Evolutionary conservation across 768 basidiomycete species (phyloP), one percentile per base, ranked within the genome.

Genomic region (Mycena polygramma): DNA sequence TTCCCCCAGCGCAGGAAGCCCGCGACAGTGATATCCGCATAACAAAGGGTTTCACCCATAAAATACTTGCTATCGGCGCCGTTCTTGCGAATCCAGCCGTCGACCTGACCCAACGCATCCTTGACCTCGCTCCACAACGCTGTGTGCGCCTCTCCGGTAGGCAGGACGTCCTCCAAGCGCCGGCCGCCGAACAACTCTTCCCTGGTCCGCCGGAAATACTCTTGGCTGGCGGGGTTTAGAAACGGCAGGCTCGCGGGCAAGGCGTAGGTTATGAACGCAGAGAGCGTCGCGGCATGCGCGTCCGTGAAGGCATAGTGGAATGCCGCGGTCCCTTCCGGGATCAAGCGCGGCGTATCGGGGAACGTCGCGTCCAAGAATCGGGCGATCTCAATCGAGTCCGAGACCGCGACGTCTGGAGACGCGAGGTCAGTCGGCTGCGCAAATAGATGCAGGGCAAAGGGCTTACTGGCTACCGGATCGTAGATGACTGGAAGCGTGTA

Each of bases 401-500:
- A 70, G 37, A 89, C 43, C 8, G 77, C 64, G 2, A 74, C 68
- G 8, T 79, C 66, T 67, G 19, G 14, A 26, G 20, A 54, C 2
- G 43, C 4, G 7, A 45, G 0, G n/a, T 54, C 15, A 52, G 6
- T 1, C 30, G 30, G 10, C 53, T 11, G 20, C 15, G 19, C 14
- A 52, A 35, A 14, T 24, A 15, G 39, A 36, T 14, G 8, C 30
- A 30, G 6, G 30, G 36, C 0, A n/a, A 48, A 2, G 3, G 0
- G 20, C 17, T 7, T 1, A 63, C 20, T 9, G 13, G 26, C 20
- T 64, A 66, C 80, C 0, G 83, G 81, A 72, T 90, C 88, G 71
- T 84, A 74, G 63, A 91, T 87, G 36, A 83, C 80, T 0, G 90
- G 89, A 0, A 88, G 77, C 14, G 86, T 88, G 76, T 88, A 87